Percentiles rank a stretch among this genome's conserved stretches.
phyloP scores from a whole-genome alignment of 2,329 filamentous ascomycete genomes.

The Diaporthe helianthi region DNA sequence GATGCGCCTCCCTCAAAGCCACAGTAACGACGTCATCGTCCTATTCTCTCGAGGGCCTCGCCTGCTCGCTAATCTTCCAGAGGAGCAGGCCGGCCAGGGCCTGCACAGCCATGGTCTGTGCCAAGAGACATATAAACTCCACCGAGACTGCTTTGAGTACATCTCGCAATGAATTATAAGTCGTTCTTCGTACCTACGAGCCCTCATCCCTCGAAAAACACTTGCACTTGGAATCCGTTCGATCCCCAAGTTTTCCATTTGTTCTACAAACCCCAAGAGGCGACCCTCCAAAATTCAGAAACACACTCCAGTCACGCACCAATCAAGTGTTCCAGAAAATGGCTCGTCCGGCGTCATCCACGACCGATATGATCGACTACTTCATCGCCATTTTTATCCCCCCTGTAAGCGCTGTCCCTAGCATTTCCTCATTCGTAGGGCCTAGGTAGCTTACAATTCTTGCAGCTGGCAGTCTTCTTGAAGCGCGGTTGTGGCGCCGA shows the following conservation, averaged over 20 bases:
- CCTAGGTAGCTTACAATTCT: neutral
- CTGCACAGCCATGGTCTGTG: slow-evolving; percentile 13
- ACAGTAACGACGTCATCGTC: slow-evolving; percentile 21
- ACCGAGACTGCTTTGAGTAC: neutral
- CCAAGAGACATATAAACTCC: slow-evolving; percentile 19
- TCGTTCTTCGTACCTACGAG: neutral
- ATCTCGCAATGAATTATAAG: neutral
- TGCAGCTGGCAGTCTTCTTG: slow-evolving; percentile 31
- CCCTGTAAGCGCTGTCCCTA: slow-evolving; percentile 9
- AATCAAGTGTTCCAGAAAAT: neutral
- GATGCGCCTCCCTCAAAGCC: slow-evolving; percentile 20
- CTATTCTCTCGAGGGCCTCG: slow-evolving; percentile 1
- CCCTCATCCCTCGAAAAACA: neutral
- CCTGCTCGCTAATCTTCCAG: neutral
- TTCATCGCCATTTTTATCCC: slow-evolving; percentile 34
- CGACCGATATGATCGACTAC: slow-evolving; percentile 33
- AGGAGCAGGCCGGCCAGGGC: neutral
- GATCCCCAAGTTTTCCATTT: too few relatives aligned
- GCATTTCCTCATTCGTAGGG: neutral
- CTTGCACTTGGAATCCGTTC: too few relatives aligned
- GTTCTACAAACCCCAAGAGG: too few relatives aligned
- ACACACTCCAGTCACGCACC: neutral
- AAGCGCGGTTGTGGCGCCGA: slow-evolving; percentile 30
- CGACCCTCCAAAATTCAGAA: too few relatives aligned
- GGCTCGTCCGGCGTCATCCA: slow-evolving; percentile 32